Evolutionary conservation across 257 asterid genomes (phyloP).

Genomic region (Euphrasia confusa): DNA sequence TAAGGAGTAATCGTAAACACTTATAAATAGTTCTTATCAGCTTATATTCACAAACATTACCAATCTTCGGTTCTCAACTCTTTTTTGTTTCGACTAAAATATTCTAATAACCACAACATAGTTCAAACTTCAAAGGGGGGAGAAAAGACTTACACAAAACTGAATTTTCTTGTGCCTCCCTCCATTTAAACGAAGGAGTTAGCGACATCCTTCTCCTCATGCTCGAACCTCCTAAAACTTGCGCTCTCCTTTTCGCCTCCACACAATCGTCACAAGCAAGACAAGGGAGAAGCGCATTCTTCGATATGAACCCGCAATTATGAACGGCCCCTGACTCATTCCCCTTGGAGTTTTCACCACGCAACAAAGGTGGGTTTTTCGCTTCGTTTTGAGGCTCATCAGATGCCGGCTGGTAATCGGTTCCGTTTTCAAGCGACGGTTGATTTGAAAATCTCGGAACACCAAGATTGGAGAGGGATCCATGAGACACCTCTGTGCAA

Average conservation of each 20-base stretch:
- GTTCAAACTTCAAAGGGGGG: constrained; percentile 3
- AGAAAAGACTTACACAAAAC: constrained; percentile 47
- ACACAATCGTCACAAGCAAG: constrained; percentile 62
- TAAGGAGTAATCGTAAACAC: no score
- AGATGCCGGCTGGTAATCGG: constrained; percentile 39
- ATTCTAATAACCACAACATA: constrained; percentile 11
- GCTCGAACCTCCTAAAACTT: constrained; percentile 42
- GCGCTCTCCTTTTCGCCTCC: constrained; percentile 52
- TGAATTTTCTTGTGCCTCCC: constrained; percentile 48
- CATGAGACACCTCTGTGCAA: constrained; percentile 77
- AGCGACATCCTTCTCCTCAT: constrained; percentile 47
- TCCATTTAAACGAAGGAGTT: constrained; percentile 65
- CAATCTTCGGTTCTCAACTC: not conserved
- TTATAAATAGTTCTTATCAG: no score
- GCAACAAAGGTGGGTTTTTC: constrained; percentile 28
- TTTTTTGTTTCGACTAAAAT: not conserved
- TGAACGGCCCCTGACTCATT: constrained; percentile 38
- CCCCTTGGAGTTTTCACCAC: constrained; percentile 31
- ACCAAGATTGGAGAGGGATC: constrained; percentile 64
- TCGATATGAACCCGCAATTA: constrained; percentile 58
- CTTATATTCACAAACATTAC: not conserved
- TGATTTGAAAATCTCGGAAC: constrained; percentile 73
- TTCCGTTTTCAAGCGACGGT: constrained; percentile 24
- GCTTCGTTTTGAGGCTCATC: constrained; percentile 41
- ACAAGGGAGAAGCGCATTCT: constrained; percentile 70